Evolutionary conservation across 2,329 filamentous ascomycete genomes (phyloP), one percentile per base, ranked within the genome.

Genomic region (Pyrenochaeta sp.): DNA sequence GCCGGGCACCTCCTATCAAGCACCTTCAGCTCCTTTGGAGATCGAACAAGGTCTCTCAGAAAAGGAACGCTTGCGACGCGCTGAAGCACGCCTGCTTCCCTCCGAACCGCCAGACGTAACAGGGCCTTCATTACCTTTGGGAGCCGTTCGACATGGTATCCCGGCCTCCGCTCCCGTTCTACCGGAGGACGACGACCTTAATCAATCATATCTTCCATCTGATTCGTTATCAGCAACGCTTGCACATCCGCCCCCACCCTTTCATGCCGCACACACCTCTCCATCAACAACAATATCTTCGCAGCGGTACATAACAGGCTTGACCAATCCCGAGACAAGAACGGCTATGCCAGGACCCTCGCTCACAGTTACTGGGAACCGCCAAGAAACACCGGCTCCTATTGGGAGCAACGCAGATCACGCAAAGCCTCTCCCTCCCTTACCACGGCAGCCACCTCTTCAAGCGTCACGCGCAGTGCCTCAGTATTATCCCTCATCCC

Each of bases 61-160:
- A 60, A 97, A 97, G 75, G 89, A 96, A 54, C 87, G 88, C 43
- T 78, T 95, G 53, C 85, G 88, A 41, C 85, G 86, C 53, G 92
- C 91, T 35, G 93, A 97, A 76, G 85, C 89, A 61, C 85, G 88
- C 41, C 78, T 97, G 4, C 77, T 97, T 18, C 94, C 94, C 2
- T 97, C 92, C 68, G 87, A 88, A 65, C 93, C 91, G 12, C 84
- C 90, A 11, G 80, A 78, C 30, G 64, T 73, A 11, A 74, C 78
- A 50, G 73, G 75, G 27, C 78, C 78, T n/a, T 68, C 67, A 3
- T 61, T 63, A 30, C 78, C 81, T 30, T 78, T 79, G 14, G 78
- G 79, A 4, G 69, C 76, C 10, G 17, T 29, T 15, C 72, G 51
- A 20, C 58, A 58, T 12, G 59, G 57, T 23, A 67, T 75, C 44